A percentile compares a stretch with the other conserved stretches of the same genome.
Evolutionary conservation across 1,139 yeast genomes (phyloP).

Genomic region (Geotrichum europaeum): DNA sequence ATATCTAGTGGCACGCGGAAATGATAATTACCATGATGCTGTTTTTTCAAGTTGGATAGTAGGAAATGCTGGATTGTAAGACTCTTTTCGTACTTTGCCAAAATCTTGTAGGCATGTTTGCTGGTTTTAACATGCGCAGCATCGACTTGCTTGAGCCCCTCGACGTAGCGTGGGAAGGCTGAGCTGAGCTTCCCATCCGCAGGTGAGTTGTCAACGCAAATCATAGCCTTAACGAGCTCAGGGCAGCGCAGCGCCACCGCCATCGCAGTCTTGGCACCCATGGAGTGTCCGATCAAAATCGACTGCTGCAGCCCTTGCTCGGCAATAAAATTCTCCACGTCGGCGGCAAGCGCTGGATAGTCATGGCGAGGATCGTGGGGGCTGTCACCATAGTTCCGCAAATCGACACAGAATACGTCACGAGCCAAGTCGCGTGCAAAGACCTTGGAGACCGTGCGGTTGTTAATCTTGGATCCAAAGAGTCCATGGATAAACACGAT

Average conservation of each 20-base stretch:
- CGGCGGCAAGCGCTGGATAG: constrained; percentile 77
- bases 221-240: constrained; percentile 52
- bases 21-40: constrained; percentile 30
- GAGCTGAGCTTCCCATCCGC: constrained; percentile 54
- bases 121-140: constrained; percentile 42
- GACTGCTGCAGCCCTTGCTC: constrained; percentile 48
- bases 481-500: constrained; percentile 79
- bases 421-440: constrained; percentile 36
- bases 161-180: constrained; percentile 59
- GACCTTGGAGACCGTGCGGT: constrained; percentile 61
- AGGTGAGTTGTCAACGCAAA: constrained; percentile 89
- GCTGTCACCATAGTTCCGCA: constrained; percentile 85
- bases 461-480: constrained; percentile 77
- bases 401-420: constrained; percentile 61
- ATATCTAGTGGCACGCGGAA: constrained; percentile 65
- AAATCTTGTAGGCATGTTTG: constrained; percentile 62
- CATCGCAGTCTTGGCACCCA: constrained; percentile 97
- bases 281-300: constrained; percentile 82
- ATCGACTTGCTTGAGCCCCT: constrained; percentile 49
- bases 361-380: constrained; percentile 68
- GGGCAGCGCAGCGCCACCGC: constrained; percentile 70
- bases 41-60: constrained; percentile 58
- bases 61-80: constrained; percentile 66
- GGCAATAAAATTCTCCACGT: constrained; percentile 66
- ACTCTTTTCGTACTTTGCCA: constrained; percentile 56